Conservation (phyloP, 495 filamentous ascomycete genomes). For the Penicillium paxilli region DNA sequence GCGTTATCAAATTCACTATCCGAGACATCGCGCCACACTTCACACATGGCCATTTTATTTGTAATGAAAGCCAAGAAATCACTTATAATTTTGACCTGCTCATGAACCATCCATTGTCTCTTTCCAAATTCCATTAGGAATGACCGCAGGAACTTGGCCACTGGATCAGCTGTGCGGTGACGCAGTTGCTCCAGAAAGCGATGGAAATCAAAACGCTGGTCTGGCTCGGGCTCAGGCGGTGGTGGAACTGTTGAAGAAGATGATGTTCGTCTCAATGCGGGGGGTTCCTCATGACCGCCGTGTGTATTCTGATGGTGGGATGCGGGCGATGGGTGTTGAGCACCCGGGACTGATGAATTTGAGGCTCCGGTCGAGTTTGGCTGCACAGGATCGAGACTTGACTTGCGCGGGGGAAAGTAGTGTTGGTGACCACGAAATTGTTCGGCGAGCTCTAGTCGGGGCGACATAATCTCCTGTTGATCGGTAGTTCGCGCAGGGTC, state of each 20-base stretch:
- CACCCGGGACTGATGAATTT: conserved; percentile 15
- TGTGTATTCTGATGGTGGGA: conserved; percentile 19
- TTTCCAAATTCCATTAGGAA: conserved; percentile 96
- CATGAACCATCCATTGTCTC: conserved; percentile 98
- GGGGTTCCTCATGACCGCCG: conserved; percentile 39
- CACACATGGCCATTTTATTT: conserved; percentile 98
- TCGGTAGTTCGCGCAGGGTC: conserved; percentile 64
- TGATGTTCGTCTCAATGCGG: conserved; percentile 50
- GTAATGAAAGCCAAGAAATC: conserved; percentile 98
- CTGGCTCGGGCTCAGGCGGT: conserved; percentile 84
- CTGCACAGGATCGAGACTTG: conserved; percentile 72
- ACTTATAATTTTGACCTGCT: conserved; percentile 97
- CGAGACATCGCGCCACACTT: conserved; percentile 93
- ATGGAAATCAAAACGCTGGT: conserved; percentile 96
- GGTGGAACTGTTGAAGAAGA: conserved; percentile 57
- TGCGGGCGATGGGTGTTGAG: conserved; percentile 14
- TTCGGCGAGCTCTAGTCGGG: conserved; percentile 69
- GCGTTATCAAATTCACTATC: conserved; percentile 99
- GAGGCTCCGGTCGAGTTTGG: conserved; percentile 12
- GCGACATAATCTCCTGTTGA: conserved; percentile 79
- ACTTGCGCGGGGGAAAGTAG: conserved; percentile 78
- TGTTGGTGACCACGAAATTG: conserved; percentile 62
- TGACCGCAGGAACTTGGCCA: conserved; percentile 91
- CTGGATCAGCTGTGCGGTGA: conserved; percentile 93
- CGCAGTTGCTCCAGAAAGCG: conserved; percentile 93